A percentile compares a stretch with the other conserved stretches of the same genome.
These are phyloP conservation scores for Vitis riparia DNA, from an alignment of 164 flowering plant species.

Conservation along the genomic window DNA sequence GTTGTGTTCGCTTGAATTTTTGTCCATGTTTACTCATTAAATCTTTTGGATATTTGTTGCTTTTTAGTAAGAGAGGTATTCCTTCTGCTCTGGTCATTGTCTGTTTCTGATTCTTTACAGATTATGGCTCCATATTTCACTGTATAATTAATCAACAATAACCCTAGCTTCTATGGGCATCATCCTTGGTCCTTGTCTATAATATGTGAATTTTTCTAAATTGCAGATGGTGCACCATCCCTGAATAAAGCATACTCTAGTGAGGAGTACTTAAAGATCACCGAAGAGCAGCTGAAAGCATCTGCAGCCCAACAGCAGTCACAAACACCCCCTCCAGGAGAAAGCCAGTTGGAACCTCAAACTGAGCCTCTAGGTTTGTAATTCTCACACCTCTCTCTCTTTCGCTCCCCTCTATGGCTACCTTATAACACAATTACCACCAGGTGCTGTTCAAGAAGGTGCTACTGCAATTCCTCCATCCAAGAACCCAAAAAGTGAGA, in stretches of 20 bases:
- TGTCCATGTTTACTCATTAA: too few relatives aligned
- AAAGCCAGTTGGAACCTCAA: conserved; percentile 29
- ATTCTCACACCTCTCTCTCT: neutral
- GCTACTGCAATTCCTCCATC: conserved; percentile 24
- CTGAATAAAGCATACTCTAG: conserved; percentile 36
- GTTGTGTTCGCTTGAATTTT: too few relatives aligned
- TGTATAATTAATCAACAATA: too few relatives aligned
- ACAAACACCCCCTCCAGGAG: conserved; percentile 20
- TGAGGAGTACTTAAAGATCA: conserved; percentile 53
- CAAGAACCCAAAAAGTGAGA: conserved; percentile 30
- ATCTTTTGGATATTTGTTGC: too few relatives aligned
- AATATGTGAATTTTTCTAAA: neutral
- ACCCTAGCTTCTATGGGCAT: too few relatives aligned
- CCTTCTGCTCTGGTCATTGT: too few relatives aligned
- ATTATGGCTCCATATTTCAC: neutral
- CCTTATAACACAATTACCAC: neutral
- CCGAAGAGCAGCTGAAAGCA: conserved; percentile 63
- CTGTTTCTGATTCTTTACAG: neutral
- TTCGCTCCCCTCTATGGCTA: neutral
- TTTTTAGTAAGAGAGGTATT: too few relatives aligned
- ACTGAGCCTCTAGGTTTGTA: conserved; percentile 39
- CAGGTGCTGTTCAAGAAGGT: conserved; percentile 31
- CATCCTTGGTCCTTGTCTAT: neutral
- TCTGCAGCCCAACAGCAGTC: conserved; percentile 40
- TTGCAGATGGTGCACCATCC: conserved; percentile 42